Conservation (phyloP, 192 early-diverging fungal species). For the Oehlia diaphana region DNA sequence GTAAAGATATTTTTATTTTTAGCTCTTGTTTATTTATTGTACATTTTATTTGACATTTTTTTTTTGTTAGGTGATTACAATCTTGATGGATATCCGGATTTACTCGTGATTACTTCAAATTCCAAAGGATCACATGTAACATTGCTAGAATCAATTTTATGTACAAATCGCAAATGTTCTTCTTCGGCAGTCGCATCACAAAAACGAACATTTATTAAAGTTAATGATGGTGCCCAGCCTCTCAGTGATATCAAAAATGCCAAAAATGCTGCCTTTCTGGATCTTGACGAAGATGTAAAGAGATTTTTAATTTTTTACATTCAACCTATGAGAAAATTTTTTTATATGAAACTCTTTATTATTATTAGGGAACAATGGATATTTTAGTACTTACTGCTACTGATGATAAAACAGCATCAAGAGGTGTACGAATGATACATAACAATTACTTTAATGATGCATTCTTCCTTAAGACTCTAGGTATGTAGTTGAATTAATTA, state of each 20-base stretch:
- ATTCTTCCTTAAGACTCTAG: conserved; percentile 86
- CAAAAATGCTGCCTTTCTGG: conserved; percentile 77
- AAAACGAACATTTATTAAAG: conserved; percentile 62
- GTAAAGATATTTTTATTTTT: conserved; percentile 19
- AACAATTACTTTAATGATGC: conserved; percentile 95
- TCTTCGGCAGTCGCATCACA: conserved; percentile 43
- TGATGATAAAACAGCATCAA: conserved; percentile 41
- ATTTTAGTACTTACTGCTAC: conserved; percentile 64
- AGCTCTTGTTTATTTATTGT: background rate
- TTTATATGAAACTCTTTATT: background rate
- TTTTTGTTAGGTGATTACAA: conserved; percentile 69
- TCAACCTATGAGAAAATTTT: background rate
- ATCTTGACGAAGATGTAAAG: conserved; percentile 87
- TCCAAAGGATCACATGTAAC: conserved; percentile 54
- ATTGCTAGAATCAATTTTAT: conserved; percentile 67
- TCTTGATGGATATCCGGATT: conserved; percentile 89
- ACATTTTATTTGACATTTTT: background rate
- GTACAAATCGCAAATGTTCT: conserved; percentile 49
- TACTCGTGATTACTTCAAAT: conserved; percentile 67
- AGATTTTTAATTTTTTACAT: background rate
- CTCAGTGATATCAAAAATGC: conserved; percentile 52
- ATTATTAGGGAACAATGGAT: conserved; percentile 73
- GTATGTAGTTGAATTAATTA: conserved; percentile 45
- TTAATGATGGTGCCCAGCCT: conserved; percentile 63
- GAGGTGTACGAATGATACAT: conserved; percentile 59